Evolutionary conservation across 78 protist species (phyloP).

Genomic region (Dictyostelium firmibasis): DNA sequence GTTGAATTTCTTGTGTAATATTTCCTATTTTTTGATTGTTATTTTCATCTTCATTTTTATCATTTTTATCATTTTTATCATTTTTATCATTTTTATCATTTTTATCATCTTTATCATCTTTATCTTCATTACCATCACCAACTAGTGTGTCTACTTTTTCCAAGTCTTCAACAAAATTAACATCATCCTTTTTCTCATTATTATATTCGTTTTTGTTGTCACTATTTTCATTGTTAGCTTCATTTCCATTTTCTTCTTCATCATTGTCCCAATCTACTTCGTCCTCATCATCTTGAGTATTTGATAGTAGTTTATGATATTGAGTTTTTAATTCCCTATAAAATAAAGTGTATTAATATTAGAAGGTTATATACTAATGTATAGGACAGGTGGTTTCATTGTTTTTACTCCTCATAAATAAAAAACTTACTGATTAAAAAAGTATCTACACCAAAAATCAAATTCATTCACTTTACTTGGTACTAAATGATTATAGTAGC

Average conservation of each 20-base stretch:
- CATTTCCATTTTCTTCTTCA: not conserved
- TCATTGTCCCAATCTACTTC: slow-evolving; percentile 22
- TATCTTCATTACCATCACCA: not conserved
- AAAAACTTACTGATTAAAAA: slow-evolving; percentile 16
- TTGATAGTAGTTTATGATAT: not conserved
- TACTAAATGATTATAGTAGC: slow-evolving; percentile 13
- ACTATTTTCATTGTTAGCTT: not conserved
- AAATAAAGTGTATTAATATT: not conserved
- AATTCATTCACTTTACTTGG: slow-evolving; percentile 8
- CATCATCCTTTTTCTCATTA: not conserved
- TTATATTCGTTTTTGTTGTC: not conserved
- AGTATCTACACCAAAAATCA: slow-evolving; percentile 12
- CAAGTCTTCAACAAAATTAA: too few species aligned
- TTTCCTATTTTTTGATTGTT: not conserved
- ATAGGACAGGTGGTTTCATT: too few species aligned
- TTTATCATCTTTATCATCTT: not conserved
- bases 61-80: not conserved
- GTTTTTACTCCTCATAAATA: too few species aligned
- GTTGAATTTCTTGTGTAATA: not conserved
- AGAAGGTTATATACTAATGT: too few species aligned
- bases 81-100: not conserved
- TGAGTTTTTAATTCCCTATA: not conserved
- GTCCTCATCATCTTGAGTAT: slow-evolving; percentile 16
- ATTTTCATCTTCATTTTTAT: not conserved
- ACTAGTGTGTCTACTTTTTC: not conserved